These are phyloP conservation scores for Pestalotiopsis sp. DNA, from an alignment of 2,329 filamentous ascomycete genomes.

Conservation along the genomic window DNA sequence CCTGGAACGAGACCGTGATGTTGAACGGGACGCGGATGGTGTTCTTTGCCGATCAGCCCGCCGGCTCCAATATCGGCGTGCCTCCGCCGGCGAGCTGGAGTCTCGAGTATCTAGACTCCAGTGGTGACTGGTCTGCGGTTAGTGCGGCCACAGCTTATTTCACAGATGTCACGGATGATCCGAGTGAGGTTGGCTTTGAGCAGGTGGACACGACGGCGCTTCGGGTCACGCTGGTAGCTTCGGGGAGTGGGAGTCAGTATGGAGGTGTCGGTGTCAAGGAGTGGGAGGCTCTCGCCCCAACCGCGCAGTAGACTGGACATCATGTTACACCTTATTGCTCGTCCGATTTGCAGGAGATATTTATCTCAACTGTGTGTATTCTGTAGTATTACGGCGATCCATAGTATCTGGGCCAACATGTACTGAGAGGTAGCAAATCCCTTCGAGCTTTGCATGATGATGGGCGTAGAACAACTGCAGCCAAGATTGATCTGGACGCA, in stretches of 20 bases:
- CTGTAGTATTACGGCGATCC: too few species aligned
- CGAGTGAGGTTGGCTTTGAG: constrained; percentile 31
- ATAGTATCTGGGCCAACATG: too few species aligned
- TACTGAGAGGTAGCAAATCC: too few species aligned
- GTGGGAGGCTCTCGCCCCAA: constrained; percentile 26
- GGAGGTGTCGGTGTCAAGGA: constrained; percentile 31
- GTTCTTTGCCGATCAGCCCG: constrained; percentile 34
- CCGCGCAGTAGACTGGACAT: not conserved
- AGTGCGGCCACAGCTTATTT: constrained; percentile 26
- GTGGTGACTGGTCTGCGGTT: constrained; percentile 25
- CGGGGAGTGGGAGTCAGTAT: constrained; percentile 22
- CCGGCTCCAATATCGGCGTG: constrained; percentile 32
- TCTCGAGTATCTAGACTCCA: constrained; percentile 27
- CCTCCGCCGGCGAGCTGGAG: constrained; percentile 32
- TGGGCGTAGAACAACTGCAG: too few species aligned
- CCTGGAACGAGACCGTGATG: constrained; percentile 31
- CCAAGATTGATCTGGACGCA: too few species aligned
- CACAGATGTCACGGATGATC: constrained; percentile 27
- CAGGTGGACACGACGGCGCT: constrained; percentile 28
- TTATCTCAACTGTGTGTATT: too few species aligned
- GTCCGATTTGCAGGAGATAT: too few species aligned
- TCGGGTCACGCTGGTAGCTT: constrained; percentile 26
- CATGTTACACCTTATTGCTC: too few species aligned
- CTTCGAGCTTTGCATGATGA: too few species aligned
- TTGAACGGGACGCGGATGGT: constrained; percentile 33